Conservation (phyloP, 306 rosid species). For the Potentilla sterilis region DNA sequence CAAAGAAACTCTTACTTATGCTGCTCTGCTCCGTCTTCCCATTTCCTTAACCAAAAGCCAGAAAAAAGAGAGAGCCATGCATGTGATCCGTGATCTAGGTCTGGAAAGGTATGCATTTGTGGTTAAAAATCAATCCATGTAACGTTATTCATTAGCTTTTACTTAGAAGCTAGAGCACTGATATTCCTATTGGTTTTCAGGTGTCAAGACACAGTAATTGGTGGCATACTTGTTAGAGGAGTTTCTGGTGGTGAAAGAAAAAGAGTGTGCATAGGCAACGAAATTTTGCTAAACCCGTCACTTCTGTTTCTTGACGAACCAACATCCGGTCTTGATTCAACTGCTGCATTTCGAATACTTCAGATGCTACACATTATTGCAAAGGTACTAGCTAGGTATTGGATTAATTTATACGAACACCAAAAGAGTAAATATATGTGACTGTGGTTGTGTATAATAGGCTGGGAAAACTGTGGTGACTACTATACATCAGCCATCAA, state of each 20-base stretch:
- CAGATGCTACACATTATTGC: conserved; percentile 22
- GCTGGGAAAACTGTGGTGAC: conserved; percentile 52
- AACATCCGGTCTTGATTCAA: conserved; percentile 67
- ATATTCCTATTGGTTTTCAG: background rate
- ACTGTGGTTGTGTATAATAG: background rate
- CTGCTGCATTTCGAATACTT: conserved; percentile 32
- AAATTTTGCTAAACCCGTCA: conserved; percentile 50
- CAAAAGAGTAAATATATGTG: background rate
- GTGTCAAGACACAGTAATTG: conserved; percentile 52
- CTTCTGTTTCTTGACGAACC: conserved; percentile 74
- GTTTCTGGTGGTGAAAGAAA: conserved; percentile 63
- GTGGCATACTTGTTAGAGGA: conserved; percentile 47
- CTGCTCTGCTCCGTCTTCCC: conserved; percentile 58
- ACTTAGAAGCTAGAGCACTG: background rate
- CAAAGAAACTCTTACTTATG: conserved; percentile 46
- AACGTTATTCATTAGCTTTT: background rate
- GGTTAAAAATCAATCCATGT: background rate
- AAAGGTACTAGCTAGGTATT: background rate
- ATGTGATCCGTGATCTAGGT: conserved; percentile 49
- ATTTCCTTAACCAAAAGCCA: conserved; percentile 44
- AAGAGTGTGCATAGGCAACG: conserved; percentile 63
- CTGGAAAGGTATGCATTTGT: conserved; percentile 23
- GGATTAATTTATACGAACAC: conserved; percentile 24
- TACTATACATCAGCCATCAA: conserved; percentile 64
- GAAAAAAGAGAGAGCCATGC: conserved; percentile 51